Evolutionary conservation across 257 asterid species (phyloP).

Genomic region (Leptodermis oblonga): DNA sequence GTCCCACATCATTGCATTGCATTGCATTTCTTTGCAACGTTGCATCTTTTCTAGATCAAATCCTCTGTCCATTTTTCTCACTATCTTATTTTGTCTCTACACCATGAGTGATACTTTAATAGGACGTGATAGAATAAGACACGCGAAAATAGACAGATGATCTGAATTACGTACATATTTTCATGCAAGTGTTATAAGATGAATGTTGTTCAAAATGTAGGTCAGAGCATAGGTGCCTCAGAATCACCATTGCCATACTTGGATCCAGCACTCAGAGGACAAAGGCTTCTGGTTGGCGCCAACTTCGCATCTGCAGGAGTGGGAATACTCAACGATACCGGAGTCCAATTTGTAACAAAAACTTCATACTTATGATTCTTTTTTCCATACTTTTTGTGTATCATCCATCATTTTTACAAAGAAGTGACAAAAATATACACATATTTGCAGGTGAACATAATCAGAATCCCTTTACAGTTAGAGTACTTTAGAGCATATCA

Average conservation of each 20-base stretch:
- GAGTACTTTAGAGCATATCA: slow-evolving; percentile 62
- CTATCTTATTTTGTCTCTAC: no score
- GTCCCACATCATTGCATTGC: neutral
- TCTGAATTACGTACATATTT: no score
- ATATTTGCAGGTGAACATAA: slow-evolving; percentile 56
- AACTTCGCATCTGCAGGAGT: slow-evolving; percentile 88
- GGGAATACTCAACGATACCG: slow-evolving; percentile 80
- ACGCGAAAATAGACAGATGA: no score
- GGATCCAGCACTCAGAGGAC: slow-evolving; percentile 51
- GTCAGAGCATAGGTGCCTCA: slow-evolving; percentile 55
- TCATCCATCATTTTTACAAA: neutral
- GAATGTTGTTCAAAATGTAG: slow-evolving; percentile 23
- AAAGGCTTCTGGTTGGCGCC: slow-evolving; percentile 61
- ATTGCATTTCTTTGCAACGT: no score
- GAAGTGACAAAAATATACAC: neutral
- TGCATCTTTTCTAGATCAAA: no score
- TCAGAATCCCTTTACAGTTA: slow-evolving; percentile 54
- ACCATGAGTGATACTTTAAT: no score
- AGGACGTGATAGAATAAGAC: no score
- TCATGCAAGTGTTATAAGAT: neutral
- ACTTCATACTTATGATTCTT: no score
- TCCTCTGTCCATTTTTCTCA: no score
- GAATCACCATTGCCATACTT: slow-evolving; percentile 68
- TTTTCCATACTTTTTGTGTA: neutral
- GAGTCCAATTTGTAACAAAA: slow-evolving; percentile 65